A percentile compares a stretch with the other conserved stretches of the same genome.
These are phyloP conservation scores for Aspergillus fumigatiaffinis DNA, from an alignment of 2,329 filamentous ascomycete genomes.

Conservation along the genomic window DNA sequence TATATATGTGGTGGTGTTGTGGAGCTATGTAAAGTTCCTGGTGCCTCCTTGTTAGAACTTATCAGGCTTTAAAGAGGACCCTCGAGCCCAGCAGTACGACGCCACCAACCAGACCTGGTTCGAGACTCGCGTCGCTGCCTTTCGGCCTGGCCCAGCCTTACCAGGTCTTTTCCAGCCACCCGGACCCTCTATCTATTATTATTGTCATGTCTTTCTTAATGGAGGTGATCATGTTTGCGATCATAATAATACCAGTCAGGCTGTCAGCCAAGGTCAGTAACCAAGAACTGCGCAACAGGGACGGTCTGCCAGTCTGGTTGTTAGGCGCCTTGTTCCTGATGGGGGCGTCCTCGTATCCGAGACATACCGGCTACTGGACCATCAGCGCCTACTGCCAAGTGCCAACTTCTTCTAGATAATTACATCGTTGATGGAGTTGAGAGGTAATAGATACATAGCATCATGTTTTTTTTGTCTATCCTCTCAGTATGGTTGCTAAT, in stretches of 20 bases:
- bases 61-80: neutral
- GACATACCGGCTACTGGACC: neutral
- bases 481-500: neutral
- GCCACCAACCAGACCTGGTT: neutral
- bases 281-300: neutral
- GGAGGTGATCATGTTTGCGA: neutral
- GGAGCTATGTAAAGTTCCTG: neutral
- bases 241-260: neutral
- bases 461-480: neutral
- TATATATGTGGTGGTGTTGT: neutral
- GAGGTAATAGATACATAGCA: neutral
- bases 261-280: no score
- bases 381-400: neutral
- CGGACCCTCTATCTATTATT: neutral
- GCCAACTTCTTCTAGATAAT: neutral
- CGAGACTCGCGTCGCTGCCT: neutral
- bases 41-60: neutral
- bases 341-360: neutral
- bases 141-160: neutral
- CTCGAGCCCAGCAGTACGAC: neutral
- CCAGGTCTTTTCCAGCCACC: neutral
- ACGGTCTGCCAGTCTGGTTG: neutral
- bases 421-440: neutral
- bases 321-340: neutral
- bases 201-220: neutral